Evolutionary conservation across 2,329 filamentous ascomycete species (phyloP), one percentile per base, ranked within the genome.

Genomic region (Penicillium sp.): DNA sequence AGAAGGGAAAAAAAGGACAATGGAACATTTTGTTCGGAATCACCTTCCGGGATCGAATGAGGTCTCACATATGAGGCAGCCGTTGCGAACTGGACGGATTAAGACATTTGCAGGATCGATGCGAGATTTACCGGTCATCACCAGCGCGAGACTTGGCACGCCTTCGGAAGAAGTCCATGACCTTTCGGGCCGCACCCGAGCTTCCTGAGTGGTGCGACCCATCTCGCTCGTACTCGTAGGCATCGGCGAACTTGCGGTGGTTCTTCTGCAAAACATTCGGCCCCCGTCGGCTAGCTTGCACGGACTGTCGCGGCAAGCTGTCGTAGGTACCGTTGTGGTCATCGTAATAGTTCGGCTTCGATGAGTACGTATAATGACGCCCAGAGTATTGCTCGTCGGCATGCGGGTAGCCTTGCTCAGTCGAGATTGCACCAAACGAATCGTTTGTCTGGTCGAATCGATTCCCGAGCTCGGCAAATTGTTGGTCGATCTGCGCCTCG

Each of bases 151-250:
- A 87, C 72, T 85, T 89, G 46, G 87, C 88, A 65, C 90, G 81
- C 67, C 90, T 80, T 59, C 93, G 80, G 76, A 98, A 98, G 70
- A 97, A 95, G 72, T 98, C 91, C 90, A 98, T 97, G 31, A 98
- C 93, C 64, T 89, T 84, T 66, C 90, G 85, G 11, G 90, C 89
- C 3, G 89, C 87, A 46, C 88, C 88, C 54, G 84, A 91, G 67
- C 87, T 94, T 36, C 91, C 91, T 26, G 84, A 84, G 61, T 89
- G 84, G 42, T 84, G 80, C 40, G 81, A 79, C 18, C 63, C 62
- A 34, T 71, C 68, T 14, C 67, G 63, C 56, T 88, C 85, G 52
- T 83, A 80, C 50, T 95, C 89, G 65, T 95, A 96, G 1, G 87
- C 89, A 60, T 96, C 89, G 1, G 81, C 84, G 59, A 98, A 95